Base-by-base conservation (phyloP, 352 stramenopile species). In the Phytophthora cactorum region DNA sequence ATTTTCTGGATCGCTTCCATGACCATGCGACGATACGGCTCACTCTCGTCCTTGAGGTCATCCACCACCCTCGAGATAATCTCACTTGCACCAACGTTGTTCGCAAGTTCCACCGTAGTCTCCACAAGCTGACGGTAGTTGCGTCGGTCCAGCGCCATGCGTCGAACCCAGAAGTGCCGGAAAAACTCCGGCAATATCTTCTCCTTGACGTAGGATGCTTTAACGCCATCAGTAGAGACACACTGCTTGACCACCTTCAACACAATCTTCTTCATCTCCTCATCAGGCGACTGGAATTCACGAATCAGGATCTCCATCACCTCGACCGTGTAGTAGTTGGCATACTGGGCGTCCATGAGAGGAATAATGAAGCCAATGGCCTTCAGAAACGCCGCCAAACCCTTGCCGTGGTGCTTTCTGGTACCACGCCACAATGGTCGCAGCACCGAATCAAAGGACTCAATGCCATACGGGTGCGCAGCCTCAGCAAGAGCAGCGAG, bases 241-340 rank as follows among this genome's bases (percentile, higher is more conserved):
- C 97, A 99, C 77, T 99, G 98, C 71, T 98, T 97, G 9, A 99
- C 92, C 15, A 98, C 96, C 68, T 98, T 98, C 6, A 98, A 73
- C 53, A 98, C 95, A 61, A 98, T 98, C 74, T 98, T 98, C 74
- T 99, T 99, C 97, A 99, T 99, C 84, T 99, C 97, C 74, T 99
- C 97, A 77, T 99, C 98, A 0, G 97, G 97, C 0, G 88, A 98
- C 72, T 99, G 95, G 73, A 99, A 99, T 72, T 99, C 97, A 54
- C 97, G 90, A 36, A 99, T 98, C 51, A 99, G 82, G 72, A 99
- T 99, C 39, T 98, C 90, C 98, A 99, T 99, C 36, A 99, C 97
- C 60, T 99, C 92, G 15, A 96, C 89, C 3, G 97, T 99, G 77
- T 99, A 99, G 74, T 99, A 99, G 77, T 98, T 99, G 1, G 98